Evolutionary conservation across 1,284 basidiomycete species (phyloP).

Genomic region (Athelia psychrophila): DNA sequence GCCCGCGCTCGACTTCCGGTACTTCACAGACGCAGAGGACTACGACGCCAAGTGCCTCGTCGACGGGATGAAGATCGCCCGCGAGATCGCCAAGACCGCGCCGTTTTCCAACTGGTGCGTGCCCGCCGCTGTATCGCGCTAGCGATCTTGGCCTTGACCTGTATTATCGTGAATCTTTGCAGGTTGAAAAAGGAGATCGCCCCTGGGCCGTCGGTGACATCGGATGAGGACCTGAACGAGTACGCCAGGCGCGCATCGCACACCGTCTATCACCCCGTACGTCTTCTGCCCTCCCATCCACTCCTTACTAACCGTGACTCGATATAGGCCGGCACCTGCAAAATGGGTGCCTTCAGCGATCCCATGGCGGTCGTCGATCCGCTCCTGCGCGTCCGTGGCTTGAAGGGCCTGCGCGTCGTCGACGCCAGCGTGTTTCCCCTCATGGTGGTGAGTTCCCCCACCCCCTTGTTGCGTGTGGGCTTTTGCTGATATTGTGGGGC

Average conservation of each 20-base stretch:
- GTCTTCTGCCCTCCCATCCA: neutral
- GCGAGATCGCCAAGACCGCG: no score
- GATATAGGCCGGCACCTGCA: constrained; percentile 12
- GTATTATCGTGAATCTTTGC: no score
- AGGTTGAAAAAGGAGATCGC: no score
- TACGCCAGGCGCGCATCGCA: constrained; percentile 27
- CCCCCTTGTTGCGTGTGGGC: no score
- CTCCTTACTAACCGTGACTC: neutral
- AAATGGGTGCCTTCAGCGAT: constrained; percentile 19
- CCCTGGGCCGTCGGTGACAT: no score
- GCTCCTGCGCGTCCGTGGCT: constrained; percentile 33
- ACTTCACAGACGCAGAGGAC: constrained; percentile 8
- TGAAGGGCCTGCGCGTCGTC: constrained; percentile 30
- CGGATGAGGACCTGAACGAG: constrained; percentile 27
- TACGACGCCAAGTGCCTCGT: no score
- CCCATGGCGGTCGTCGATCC: constrained; percentile 31
- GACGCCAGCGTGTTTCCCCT: constrained; percentile 37
- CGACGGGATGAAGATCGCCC: no score
- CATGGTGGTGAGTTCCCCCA: no score
- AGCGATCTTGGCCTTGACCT: no score
- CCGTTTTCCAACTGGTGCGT: no score
- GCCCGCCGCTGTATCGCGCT: no score
- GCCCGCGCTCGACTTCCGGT: constrained; percentile 39
- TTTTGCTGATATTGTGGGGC: no score
- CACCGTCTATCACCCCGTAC: constrained; percentile 34